A percentile compares a stretch with the other conserved stretches of the same genome.
Conservation (phyloP, 306 rosid species). For the Delonix regia region DNA sequence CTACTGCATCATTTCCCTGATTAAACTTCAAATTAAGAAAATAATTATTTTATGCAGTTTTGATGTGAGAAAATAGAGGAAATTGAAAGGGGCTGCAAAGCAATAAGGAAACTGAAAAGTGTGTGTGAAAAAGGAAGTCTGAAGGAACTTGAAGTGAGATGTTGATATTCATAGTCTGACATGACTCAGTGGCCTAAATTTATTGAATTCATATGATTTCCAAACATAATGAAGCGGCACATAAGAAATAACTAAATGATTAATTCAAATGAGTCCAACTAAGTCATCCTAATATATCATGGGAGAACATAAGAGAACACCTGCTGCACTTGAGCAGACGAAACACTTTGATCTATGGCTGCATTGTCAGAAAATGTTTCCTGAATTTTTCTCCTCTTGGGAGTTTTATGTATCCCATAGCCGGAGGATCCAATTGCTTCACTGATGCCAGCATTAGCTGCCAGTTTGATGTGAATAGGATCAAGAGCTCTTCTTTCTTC, state of each 20-base stretch:
- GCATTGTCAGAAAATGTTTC: constrained; percentile 46
- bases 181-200: constrained; percentile 10
- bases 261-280: constrained; percentile 14
- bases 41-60: constrained; percentile 13
- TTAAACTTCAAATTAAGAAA: constrained; percentile 28
- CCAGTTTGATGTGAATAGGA: constrained; percentile 53
- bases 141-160: constrained; percentile 27
- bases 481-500: constrained; percentile 54
- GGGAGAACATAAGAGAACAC: constrained; percentile 47
- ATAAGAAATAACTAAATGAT: background rate
- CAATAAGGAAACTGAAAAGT: constrained; percentile 9
- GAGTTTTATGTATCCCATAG: constrained; percentile 44
- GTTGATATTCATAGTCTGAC: constrained; percentile 9
- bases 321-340: constrained; percentile 48
- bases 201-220: constrained; percentile 25
- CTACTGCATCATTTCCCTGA: constrained; percentile 56
- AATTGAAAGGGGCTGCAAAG: constrained; percentile 18
- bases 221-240: constrained; percentile 5
- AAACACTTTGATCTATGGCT: constrained; percentile 45
- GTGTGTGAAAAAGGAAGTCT: constrained; percentile 5
- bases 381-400: constrained; percentile 59
- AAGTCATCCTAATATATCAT: constrained; percentile 33
- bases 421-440: constrained; percentile 64
- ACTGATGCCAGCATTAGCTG: constrained; percentile 63
- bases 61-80: constrained; percentile 20